Evolutionary conservation across 306 rosid species (phyloP).

Genomic region (Canavalia ensiformis): DNA sequence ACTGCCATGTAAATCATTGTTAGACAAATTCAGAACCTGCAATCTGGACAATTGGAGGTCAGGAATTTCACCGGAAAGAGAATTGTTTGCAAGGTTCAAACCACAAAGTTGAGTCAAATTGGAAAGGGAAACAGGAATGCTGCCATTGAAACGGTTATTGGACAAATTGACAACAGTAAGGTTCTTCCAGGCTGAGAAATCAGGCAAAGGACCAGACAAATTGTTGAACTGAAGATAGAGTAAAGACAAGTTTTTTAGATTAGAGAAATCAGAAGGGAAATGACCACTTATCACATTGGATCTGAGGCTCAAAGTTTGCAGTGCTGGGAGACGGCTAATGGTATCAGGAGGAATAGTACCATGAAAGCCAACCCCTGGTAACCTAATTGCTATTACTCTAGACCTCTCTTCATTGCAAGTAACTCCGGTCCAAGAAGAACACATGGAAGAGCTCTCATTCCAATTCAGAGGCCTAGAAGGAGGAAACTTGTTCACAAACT

Average conservation of each 20-base stretch:
- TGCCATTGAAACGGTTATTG: conserved; percentile 75
- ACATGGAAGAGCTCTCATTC: conserved; percentile 65
- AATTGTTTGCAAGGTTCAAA: conserved; percentile 87
- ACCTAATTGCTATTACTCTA: conserved; percentile 69
- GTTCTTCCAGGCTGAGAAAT: conserved; percentile 84
- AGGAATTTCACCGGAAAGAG: conserved; percentile 79
- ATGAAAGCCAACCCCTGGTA: conserved; percentile 89
- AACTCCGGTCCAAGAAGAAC: conserved; percentile 86
- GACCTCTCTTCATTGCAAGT: conserved; percentile 73
- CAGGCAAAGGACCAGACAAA: conserved; percentile 82
- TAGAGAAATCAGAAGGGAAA: conserved; percentile 78
- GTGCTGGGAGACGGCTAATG: conserved; percentile 71
- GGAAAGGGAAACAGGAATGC: conserved; percentile 72
- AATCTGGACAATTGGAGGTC: conserved; percentile 59
- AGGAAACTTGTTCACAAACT: conserved; percentile 66
- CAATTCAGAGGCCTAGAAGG: conserved; percentile 86
- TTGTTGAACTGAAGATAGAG: conserved; percentile 87
- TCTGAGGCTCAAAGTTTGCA: conserved; percentile 83
- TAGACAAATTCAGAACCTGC: conserved; percentile 64
- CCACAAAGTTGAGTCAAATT: conserved; percentile 66
- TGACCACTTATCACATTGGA: conserved; percentile 76
- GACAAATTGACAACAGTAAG: conserved; percentile 75
- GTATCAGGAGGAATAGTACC: conserved; percentile 82
- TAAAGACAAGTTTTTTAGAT: conserved; percentile 76
- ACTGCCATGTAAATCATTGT: conserved; percentile 71